Evolutionary conservation across 2,329 filamentous ascomycete species (phyloP).

Genomic region (Aspergillus luchuensis): DNA sequence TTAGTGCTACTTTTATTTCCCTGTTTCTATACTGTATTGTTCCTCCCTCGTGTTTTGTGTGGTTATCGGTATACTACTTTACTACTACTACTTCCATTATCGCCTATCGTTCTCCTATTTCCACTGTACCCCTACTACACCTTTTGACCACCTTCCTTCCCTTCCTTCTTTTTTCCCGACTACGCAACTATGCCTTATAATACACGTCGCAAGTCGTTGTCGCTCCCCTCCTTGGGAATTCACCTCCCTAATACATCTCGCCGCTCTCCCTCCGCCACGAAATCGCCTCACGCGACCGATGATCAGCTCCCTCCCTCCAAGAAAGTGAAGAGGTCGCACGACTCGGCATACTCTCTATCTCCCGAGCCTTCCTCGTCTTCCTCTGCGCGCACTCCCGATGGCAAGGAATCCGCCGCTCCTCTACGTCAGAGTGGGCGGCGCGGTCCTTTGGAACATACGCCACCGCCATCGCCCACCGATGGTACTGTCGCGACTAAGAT

Average conservation of each 20-base stretch:
- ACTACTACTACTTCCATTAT: constrained; percentile 8
- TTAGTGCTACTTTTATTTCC: constrained; percentile 9
- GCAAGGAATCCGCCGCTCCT: constrained; percentile 30
- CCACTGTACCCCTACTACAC: constrained; percentile 12
- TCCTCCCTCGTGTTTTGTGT: constrained; percentile 14
- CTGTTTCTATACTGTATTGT: constrained; percentile 14
- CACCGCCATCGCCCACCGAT: constrained; percentile 71
- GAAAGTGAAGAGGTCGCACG: constrained; percentile 78
- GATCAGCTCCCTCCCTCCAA: constrained; percentile 57
- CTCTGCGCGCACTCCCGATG: constrained; percentile 29
- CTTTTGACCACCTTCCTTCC: constrained; percentile 1
- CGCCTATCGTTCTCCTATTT: constrained; percentile 15
- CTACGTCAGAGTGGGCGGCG: constrained; percentile 41
- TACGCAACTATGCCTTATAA: constrained; percentile 78
- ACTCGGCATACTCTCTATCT: constrained; percentile 44
- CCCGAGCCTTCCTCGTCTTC: constrained; percentile 38
- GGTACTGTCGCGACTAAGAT: constrained; percentile 57
- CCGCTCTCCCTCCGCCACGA: constrained; percentile 63
- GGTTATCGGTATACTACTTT: constrained; percentile 15
- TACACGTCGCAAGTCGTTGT: constrained; percentile 93
- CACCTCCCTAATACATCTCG: constrained; percentile 68
- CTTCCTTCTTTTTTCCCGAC: neutral
- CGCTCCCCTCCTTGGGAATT: constrained; percentile 88
- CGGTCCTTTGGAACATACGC: constrained; percentile 69
- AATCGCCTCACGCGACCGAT: constrained; percentile 63